Conservation (phyloP, 495 filamentous ascomycete species). For the Pyrenula aspistea region DNA sequence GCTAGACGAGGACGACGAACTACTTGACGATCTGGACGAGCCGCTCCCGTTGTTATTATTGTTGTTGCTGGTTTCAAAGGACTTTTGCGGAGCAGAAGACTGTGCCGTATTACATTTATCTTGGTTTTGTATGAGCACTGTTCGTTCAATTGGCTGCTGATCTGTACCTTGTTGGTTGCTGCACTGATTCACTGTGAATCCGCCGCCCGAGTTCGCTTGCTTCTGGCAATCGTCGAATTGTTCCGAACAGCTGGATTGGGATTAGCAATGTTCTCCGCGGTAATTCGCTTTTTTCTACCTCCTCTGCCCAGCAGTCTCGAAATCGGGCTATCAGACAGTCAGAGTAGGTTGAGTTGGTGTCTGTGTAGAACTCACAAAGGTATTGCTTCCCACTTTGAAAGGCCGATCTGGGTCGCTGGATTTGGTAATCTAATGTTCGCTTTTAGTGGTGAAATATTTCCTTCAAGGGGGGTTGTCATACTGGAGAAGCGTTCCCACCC, state of each 20-base stretch:
- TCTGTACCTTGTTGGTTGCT: background rate
- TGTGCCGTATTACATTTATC: conserved; percentile 1
- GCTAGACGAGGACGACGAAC: conserved; percentile 1
- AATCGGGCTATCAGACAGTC: conserved; percentile 18
- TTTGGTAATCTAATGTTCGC: conserved; percentile 18
- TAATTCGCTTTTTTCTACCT: conserved; percentile 5
- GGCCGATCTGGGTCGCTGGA: conserved; percentile 24
- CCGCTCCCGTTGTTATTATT: background rate
- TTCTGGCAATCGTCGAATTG: conserved; percentile 14
- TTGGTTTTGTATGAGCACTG: conserved; percentile 11
- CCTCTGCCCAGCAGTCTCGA: conserved; percentile 20
- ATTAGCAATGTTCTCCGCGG: background rate
- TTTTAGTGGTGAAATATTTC: conserved; percentile 6
- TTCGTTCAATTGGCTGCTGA: too few relatives aligned
- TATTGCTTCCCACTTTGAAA: conserved; percentile 32
- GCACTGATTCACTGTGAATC: conserved; percentile 5
- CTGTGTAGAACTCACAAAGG: conserved; percentile 25
- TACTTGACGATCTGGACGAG: background rate
- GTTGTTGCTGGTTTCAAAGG: background rate
- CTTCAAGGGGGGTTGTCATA: background rate
- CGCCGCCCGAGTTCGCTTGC: conserved; percentile 4
- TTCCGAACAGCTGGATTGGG: conserved; percentile 9
- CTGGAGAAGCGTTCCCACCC: background rate
- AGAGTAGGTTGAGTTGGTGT: background rate
- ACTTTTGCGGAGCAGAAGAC: background rate